Evolutionary conservation across 225 moss, liverwort and hornwort species (phyloP).

Genomic region (Ulota crispa): DNA sequence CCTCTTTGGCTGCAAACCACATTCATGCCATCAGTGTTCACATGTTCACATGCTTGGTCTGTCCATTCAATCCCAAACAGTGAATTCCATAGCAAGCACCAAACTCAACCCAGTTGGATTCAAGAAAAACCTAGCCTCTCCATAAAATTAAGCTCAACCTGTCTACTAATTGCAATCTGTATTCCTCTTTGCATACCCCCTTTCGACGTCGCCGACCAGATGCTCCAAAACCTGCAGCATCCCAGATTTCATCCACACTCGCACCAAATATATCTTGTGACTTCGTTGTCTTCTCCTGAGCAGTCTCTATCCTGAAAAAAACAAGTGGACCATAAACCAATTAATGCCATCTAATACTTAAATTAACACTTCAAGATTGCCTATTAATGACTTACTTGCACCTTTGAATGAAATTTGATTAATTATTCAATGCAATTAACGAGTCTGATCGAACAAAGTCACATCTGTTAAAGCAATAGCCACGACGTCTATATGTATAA

Average conservation of each 20-base stretch:
- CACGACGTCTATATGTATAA: not conserved
- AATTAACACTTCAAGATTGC: not conserved
- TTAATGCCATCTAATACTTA: not conserved
- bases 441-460: slow-evolving; percentile 4
- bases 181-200: slow-evolving; percentile 53
- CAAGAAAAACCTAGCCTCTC: not conserved
- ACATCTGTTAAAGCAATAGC: not conserved
- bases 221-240: slow-evolving; percentile 85
- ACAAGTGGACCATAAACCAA: not conserved
- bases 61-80: not conserved
- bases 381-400: slow-evolving; percentile 2
- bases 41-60: slow-evolving; percentile 6
- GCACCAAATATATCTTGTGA: slow-evolving; percentile 90
- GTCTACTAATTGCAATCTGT: not conserved
- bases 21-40: slow-evolving; percentile 14
- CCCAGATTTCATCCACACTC: slow-evolving; percentile 97
- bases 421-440: not conserved
- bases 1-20: slow-evolving; percentile 58
- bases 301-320: slow-evolving; percentile 54
- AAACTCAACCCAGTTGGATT: not conserved
- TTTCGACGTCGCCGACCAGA: slow-evolving; percentile 62
- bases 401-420: not conserved
- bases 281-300: slow-evolving; percentile 42
- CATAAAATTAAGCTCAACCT: not conserved
- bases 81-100: not conserved